Base-by-base conservation (phyloP, 257 asterid genomes). In the Echium plantagineum region DNA sequence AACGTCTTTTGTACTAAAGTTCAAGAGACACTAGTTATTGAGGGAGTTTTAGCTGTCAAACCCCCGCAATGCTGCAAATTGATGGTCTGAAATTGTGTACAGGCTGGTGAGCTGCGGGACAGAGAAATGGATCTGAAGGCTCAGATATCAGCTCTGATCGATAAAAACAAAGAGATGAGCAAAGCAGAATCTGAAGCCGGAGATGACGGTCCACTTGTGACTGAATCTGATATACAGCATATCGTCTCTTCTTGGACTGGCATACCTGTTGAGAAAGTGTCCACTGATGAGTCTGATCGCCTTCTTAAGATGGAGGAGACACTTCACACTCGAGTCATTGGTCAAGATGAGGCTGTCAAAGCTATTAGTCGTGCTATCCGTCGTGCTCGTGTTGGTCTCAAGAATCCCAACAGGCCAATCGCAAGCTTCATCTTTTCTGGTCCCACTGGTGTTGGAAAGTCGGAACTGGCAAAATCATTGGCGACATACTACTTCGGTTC, bases 81-180 rank as follows among this genome's bases (percentile, higher is more conserved):
- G 10, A 32, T 20, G 19, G 22, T 18, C 20, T 58, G 15, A 24
- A 35, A 69, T 15, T 58, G 49, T 62, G 49, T 61, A 62, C 72
- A 91, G 98, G 98, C 98, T 62, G 96, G 96, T 64, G 95, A 85
- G 66, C 78, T 91, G n/a, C 98, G 98, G 26, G 98, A 91, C 55
- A 79, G 90, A 65, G 98, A 87, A 77, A 88, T 87, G 96, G 98
- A 91, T 71, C 88, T 91, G 3, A 85, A 78, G 86, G 87, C 96
- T 20, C 95, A 91, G 69, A 91, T 91, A 71, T 78, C 98, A 1
- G 74, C 82, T 63, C 89, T 91, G 10, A 35, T 87, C 5, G 94
- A 85, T 80, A 91, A 91, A 69, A 91, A 82, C 82, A 91, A 91
- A 74, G 98, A 91, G 79, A 85, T 83, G 94, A 76, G 83, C 64